Evolutionary conservation across 164 flowering plant species (phyloP).

Genomic region (Liquidambar formosana): DNA sequence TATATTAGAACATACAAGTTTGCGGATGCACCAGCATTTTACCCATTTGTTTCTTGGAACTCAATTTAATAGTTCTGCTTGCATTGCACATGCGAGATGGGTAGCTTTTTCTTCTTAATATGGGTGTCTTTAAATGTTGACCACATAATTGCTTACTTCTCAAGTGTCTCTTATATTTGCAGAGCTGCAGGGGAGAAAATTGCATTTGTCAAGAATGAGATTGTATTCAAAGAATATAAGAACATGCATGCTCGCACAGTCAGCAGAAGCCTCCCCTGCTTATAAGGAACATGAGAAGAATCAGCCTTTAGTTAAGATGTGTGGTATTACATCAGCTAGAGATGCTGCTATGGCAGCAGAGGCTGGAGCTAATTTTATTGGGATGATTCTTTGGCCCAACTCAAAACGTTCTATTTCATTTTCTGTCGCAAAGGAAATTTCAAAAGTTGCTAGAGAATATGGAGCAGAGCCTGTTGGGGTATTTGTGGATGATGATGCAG

Average conservation of each 20-base stretch:
- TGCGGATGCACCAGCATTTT: background rate
- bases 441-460: slow-evolving; percentile 65
- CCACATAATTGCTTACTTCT: background rate
- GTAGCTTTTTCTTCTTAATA: background rate
- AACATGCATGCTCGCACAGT: slow-evolving; percentile 8
- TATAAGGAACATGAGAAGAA: slow-evolving; percentile 18
- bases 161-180: background rate
- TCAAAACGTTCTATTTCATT: slow-evolving; percentile 87
- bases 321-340: slow-evolving; percentile 77
- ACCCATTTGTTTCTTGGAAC: background rate
- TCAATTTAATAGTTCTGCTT: background rate
- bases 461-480: slow-evolving; percentile 95
- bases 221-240: slow-evolving; percentile 2
- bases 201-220: slow-evolving; percentile 5
- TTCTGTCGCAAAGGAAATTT: slow-evolving; percentile 75
- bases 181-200: slow-evolving; percentile 20
- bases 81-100: background rate
- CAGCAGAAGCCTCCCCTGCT: background rate
- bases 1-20: background rate
- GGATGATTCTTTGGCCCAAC: slow-evolving; percentile 96
- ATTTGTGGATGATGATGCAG: slow-evolving; percentile 87
- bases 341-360: slow-evolving; percentile 83
- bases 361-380: slow-evolving; percentile 80
- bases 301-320: slow-evolving; percentile 74
- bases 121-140: background rate